Evolutionary conservation across 805 yeast genomes (phyloP), one percentile per base, ranked within the genome.

Genomic region (Ogataea corticis): DNA sequence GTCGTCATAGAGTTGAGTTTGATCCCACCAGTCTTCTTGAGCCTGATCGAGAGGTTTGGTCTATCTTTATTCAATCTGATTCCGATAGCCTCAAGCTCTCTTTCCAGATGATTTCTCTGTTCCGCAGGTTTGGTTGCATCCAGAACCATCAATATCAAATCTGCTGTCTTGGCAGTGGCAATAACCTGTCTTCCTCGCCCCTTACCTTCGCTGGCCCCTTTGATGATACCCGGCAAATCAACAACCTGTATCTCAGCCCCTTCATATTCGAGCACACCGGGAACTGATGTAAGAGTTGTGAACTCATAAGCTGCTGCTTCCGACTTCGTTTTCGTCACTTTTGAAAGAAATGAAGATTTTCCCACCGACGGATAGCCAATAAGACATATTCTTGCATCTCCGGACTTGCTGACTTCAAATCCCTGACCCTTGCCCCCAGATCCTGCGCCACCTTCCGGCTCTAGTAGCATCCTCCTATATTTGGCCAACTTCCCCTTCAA

Each of bases 331-430:
- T 87, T 87, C 16, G 99, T 92, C 44, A 94, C 87, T 59, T 89
- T 88, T 15, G 89, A 83, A 48, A 92, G 72, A 53, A 92, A 80
- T 2, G 96, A 88, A 1, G 97, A 91, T 59, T 92, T 92, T 64
- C 99, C 99, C 18, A 94, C 99, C 1, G 97, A 91, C 14, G 99
- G 99, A 65, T 91, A 92, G 25, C 99, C 99, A 67, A 94, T 91
- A 44, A 92, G 72, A 15, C 95, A 95, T 2, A 89, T 96, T 56
- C 99, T 77, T 0, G 98, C 97, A 73, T 92, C 97, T 32, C 98
- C 98, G 37, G 94, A 85, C 66, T 94, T 92, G 35, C 89, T 82
- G 2, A 92, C 97, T 67, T 94, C 99, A 64, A 92, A 92, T 2
- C 96, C 96, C 45, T 80, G 80, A 10, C 89, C 89, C 19, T 82